phyloP scores from a whole-genome alignment of 2,329 filamentous ascomycete genomes.

The Botrytis tulipae region DNA sequence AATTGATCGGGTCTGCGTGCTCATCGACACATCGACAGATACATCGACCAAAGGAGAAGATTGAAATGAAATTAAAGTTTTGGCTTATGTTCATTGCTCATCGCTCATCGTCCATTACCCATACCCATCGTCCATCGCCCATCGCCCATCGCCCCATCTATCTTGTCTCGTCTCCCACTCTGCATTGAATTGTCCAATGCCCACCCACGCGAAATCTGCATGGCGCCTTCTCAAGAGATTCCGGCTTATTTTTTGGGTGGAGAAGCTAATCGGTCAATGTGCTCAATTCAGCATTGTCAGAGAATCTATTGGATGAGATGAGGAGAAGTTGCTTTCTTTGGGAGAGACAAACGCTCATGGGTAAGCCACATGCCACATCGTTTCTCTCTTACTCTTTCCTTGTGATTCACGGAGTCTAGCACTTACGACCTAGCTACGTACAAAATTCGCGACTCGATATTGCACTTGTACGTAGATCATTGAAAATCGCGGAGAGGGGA shows the following conservation, averaged over 20 bases:
- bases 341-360: not conserved
- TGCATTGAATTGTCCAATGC: slow-evolving; percentile 1
- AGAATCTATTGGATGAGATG: not conserved
- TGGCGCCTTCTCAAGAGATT: not conserved
- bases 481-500: slow-evolving; percentile 1
- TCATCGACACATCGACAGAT: not conserved
- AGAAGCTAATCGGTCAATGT: slow-evolving; percentile 1
- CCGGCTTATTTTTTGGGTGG: slow-evolving; percentile 1
- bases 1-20: not conserved
- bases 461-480: not conserved
- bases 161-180: not conserved
- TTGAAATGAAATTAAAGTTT: not conserved
- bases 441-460: not conserved
- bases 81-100: not conserved
- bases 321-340: slow-evolving; percentile 4
- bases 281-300: slow-evolving; percentile 1
- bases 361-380: slow-evolving; percentile 8
- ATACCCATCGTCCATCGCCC: not conserved
- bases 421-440: not conserved
- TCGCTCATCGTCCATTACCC: not conserved
- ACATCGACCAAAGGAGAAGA: not conserved
- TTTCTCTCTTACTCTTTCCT: not conserved
- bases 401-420: not conserved
- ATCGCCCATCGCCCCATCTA: not conserved
- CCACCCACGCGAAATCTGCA: slow-evolving; percentile 3